Percentiles rank a stretch among this genome's conserved stretches.
These are phyloP conservation scores for Diaporthe batatas DNA, from an alignment of 2,329 filamentous ascomycete species.

Conservation along the genomic window DNA sequence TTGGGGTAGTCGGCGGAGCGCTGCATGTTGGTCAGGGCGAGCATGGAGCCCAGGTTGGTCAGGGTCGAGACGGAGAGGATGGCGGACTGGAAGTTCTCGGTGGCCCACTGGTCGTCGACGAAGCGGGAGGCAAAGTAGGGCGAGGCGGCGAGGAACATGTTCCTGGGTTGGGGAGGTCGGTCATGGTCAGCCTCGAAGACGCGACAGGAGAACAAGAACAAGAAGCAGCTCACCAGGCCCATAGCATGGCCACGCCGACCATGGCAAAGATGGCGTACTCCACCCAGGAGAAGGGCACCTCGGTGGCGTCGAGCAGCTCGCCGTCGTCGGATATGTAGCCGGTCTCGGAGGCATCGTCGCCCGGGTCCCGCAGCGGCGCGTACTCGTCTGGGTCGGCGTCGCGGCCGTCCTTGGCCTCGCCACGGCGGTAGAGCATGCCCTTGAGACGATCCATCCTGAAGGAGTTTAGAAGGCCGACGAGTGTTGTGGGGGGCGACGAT, in stretches of 20 bases:
- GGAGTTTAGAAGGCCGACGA: slow-evolving; percentile 15
- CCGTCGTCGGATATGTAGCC: slow-evolving; percentile 47
- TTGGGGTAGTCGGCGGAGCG: slow-evolving; percentile 86
- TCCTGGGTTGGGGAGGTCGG: slow-evolving; percentile 67
- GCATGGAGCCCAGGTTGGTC: slow-evolving; percentile 82
- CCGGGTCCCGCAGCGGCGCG: slow-evolving; percentile 48
- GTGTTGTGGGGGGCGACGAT: not conserved
- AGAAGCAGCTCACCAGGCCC: slow-evolving; percentile 83
- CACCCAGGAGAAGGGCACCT: slow-evolving; percentile 80
- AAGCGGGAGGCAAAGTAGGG: slow-evolving; percentile 94
- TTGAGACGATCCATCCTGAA: slow-evolving; percentile 41
- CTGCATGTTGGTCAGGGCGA: slow-evolving; percentile 85
- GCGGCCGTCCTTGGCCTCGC: slow-evolving; percentile 49
- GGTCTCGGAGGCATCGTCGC: slow-evolving; percentile 43
- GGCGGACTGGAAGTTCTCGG: slow-evolving; percentile 87
- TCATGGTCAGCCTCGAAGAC: slow-evolving; percentile 8
- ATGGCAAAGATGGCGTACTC: slow-evolving; percentile 89
- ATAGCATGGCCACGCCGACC: slow-evolving; percentile 93
- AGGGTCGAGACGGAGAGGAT: slow-evolving; percentile 89
- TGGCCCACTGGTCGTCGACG: slow-evolving; percentile 75
- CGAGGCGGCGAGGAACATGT: slow-evolving; percentile 97
- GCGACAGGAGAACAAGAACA: slow-evolving; percentile 2
- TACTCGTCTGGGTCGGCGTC: slow-evolving; percentile 40
- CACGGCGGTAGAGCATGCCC: slow-evolving; percentile 35
- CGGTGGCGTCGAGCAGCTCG: slow-evolving; percentile 49